A percentile compares a stretch with the other conserved stretches of the same genome.
Conservation (phyloP, 2,329 filamentous ascomycete genomes). For the Phialophora tarda region DNA sequence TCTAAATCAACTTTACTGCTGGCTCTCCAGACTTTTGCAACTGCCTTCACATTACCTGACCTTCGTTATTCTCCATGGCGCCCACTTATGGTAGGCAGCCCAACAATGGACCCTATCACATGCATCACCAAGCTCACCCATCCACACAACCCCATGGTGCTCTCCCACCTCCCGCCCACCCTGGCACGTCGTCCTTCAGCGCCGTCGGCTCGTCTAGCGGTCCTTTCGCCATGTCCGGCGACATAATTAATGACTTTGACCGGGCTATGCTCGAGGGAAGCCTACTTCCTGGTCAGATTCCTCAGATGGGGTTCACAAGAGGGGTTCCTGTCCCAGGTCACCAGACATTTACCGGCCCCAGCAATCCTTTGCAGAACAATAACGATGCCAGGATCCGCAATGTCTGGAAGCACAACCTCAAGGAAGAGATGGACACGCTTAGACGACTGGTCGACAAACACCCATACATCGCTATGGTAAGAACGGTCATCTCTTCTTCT, state of each 20-base stretch:
- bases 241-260: conserved; percentile 62
- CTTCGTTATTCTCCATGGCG: conserved; percentile 54
- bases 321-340: conserved; percentile 70
- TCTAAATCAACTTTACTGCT: conserved; percentile 17
- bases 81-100: conserved; percentile 65
- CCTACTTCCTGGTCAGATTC: conserved; percentile 81
- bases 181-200: conserved; percentile 71
- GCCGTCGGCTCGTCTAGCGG: conserved; percentile 46
- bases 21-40: conserved; percentile 8
- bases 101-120: conserved; percentile 65
- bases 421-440: conserved; percentile 86
- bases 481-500: conserved; percentile 34
- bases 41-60: not conserved
- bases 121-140: conserved; percentile 56
- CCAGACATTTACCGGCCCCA: conserved; percentile 46
- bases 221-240: conserved; percentile 47
- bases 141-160: conserved; percentile 52
- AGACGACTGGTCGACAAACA: conserved; percentile 86
- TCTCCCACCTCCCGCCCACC: conserved; percentile 64
- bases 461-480: conserved; percentile 95
- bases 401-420: conserved; percentile 91
- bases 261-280: conserved; percentile 53
- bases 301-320: conserved; percentile 84
- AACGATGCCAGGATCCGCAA: conserved; percentile 85
- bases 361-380: conserved; percentile 44